These are phyloP conservation scores for Prinsepia uniflora DNA, from an alignment of 306 rosid species.

Conservation along the genomic window DNA sequence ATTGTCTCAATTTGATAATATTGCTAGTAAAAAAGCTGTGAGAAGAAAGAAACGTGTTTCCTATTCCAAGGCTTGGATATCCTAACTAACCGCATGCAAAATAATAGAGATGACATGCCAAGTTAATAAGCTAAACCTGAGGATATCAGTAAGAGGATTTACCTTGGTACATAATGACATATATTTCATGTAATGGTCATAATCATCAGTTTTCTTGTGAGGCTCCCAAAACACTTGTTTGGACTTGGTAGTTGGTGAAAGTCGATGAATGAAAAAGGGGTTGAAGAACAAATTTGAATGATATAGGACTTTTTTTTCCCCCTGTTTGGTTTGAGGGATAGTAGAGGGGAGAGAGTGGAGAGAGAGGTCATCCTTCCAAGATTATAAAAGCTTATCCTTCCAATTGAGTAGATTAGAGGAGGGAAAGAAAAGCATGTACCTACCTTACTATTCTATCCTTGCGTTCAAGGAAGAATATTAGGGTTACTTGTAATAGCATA, in stretches of 20 bases:
- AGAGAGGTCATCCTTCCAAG: neutral
- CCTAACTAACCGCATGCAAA: neutral
- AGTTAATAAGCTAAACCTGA: neutral
- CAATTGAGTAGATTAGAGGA: neutral
- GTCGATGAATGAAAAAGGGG: neutral
- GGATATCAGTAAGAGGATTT: neutral
- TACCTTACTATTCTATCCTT: neutral
- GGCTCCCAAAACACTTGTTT: neutral
- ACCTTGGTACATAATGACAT: neutral
- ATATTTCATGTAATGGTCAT: neutral
- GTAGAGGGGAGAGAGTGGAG: neutral
- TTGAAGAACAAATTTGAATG: neutral
- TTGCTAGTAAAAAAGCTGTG: neutral
- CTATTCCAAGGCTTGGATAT: neutral
- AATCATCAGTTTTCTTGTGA: neutral
- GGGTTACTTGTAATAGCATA: neutral
- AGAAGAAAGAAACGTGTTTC: neutral
- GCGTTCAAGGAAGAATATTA: neutral
- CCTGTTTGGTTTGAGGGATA: neutral
- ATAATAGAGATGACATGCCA: neutral
- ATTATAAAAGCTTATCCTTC: neutral
- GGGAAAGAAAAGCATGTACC: neutral
- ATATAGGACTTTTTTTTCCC: neutral
- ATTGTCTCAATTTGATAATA: neutral
- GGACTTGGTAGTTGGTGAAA: neutral